Base-by-base conservation (phyloP, 257 asterid species). In the Solanum chilense region DNA sequence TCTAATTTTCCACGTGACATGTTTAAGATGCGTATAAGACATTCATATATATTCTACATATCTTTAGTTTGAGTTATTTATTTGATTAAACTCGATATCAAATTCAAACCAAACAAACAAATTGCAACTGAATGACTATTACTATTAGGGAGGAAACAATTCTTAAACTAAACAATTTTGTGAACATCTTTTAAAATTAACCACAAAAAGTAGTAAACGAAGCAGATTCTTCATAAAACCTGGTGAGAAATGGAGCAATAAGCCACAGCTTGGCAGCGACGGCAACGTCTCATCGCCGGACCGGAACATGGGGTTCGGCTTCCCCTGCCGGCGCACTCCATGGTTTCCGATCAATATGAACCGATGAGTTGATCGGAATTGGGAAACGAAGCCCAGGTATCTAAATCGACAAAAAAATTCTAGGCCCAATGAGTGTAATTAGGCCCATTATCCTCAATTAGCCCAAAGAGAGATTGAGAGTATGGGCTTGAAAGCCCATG, bases 271-370 rank as follows among this genome's bases (percentile, higher is more conserved):
- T 90, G 91, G 91, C 99, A 97, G 90, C 96, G 94, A 42, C 82
- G 85, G 88, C 99, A 97, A 87, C 88, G 95, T 56, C 96, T 89
- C 76, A 91, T 90, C 52, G 98, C 91, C 16, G 93, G 94, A 83
- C 98, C 98, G 82, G 89, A 87, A 92, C 99, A 95, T 18, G 88
- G 94, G 77, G 93, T 91, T 58, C 93, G 90, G 92, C 97, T 88
- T 69, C 94, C 95, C 85, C 88, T 94, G 27, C 96, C 98, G 90
- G 99, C 99, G 91, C 99, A 97, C 64, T 97, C 99, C 99, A 97
- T 95, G 11, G 68, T 42, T 56, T 35, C 81, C 75, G 62, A 56
- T 37, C 69, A 42, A 56, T 21, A 18, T 42, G 44, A 7, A 45
- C 70, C 39, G 76, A 11, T 84, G 77, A n/a, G 23, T 85, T 66